phyloP scores from a whole-genome alignment of 495 filamentous ascomycete species.

The Penicillium cataractarum region DNA sequence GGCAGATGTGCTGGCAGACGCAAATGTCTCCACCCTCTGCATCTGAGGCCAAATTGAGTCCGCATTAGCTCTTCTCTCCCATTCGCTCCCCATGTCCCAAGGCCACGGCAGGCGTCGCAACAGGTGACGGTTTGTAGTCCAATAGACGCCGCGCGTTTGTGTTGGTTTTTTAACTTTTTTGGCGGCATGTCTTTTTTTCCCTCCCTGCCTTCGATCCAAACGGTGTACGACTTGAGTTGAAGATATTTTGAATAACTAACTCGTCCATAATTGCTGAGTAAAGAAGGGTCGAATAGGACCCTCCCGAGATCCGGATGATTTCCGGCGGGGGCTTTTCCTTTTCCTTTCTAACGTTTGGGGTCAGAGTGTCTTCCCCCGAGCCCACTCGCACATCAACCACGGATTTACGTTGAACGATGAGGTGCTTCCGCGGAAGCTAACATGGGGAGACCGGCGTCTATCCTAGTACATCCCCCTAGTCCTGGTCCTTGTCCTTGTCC shows the following conservation, averaged over 20 bases:
- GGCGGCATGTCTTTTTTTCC: conserved; percentile 3
- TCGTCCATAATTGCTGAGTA: neutral
- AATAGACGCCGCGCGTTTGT: conserved; percentile 37
- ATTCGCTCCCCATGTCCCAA: conserved; percentile 24
- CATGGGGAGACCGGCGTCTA: conserved; percentile 12
- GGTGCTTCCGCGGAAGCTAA: conserved; percentile 7
- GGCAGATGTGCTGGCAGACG: conserved; percentile 29
- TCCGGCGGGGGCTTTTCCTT: neutral
- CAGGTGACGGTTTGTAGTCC: conserved; percentile 32
- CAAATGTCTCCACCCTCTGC: conserved; percentile 14
- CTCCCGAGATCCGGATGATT: conserved; percentile 5
- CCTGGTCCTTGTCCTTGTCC: too few relatives aligned
- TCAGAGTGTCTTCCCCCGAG: conserved; percentile 7
- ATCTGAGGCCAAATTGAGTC: conserved; percentile 29
- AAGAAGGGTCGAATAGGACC: neutral
- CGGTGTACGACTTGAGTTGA: neutral
- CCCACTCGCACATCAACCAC: neutral
- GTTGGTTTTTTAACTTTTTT: conserved; percentile 31
- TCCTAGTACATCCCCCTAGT: neutral
- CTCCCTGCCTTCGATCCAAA: neutral
- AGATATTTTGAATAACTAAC: neutral
- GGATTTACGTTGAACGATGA: neutral
- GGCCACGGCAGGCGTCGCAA: conserved; percentile 30
- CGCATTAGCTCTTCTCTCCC: conserved; percentile 24
- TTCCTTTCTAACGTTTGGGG: neutral